A percentile compares a stretch with the other conserved stretches of the same genome.
Conservation (phyloP, 73 alveolate genomes). For the Paramecium primaurelia region DNA sequence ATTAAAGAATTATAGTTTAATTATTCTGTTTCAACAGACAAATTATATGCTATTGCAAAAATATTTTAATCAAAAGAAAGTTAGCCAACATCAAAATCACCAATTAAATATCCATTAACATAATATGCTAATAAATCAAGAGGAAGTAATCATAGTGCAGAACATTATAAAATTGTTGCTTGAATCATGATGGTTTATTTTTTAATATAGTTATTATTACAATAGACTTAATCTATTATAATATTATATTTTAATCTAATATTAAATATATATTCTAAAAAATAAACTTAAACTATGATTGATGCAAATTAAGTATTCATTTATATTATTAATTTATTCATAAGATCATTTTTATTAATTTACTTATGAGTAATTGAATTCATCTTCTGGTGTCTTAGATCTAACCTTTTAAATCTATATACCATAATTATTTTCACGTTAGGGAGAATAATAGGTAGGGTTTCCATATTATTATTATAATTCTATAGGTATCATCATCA, state of each 20-base stretch:
- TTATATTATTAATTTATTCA: no score
- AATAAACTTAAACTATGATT: no score
- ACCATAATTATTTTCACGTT: background rate
- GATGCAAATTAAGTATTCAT: background rate
- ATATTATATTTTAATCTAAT: no score
- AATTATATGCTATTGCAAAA: constrained; percentile 29
- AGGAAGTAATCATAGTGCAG: constrained; percentile 51
- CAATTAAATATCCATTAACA: constrained; percentile 13
- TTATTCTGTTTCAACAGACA: constrained; percentile 27
- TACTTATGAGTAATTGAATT: no score
- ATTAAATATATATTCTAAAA: no score
- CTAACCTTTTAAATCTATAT: background rate
- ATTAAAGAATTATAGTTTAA: constrained; percentile 17
- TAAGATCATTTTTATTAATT: no score
- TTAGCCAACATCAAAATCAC: constrained; percentile 23
- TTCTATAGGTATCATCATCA: no score
- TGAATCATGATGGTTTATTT: background rate
- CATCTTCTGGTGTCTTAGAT: background rate
- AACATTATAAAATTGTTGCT: constrained; percentile 10
- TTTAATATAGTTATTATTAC: background rate
- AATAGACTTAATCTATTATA: background rate
- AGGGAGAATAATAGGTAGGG: background rate
- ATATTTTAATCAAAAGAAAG: background rate
- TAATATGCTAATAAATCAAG: background rate
- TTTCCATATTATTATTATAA: no score